Evolutionary conservation across 228 moss, liverwort and hornwort genomes (phyloP).

Genomic region (Sphagnum fallax): DNA sequence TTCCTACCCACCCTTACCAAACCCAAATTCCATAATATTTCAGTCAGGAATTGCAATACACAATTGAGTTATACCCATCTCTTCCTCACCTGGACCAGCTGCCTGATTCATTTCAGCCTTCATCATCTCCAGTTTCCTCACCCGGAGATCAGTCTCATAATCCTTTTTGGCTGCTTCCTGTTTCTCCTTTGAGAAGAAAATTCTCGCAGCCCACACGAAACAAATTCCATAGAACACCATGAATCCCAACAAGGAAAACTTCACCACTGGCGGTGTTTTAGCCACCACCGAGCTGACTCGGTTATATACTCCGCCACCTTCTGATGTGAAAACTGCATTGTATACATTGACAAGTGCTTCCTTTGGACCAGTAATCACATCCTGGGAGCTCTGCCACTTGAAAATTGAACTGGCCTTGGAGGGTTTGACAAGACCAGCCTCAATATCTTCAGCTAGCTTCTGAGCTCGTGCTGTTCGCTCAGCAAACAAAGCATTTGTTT

Average conservation of each 20-base stretch:
- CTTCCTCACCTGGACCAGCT: no score
- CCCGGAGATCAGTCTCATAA: constrained; percentile 46
- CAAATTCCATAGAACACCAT: constrained; percentile 39
- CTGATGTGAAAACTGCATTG: background rate
- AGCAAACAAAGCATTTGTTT: background rate
- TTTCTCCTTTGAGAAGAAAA: constrained; percentile 41
- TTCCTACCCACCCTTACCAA: no score
- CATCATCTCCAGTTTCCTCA: constrained; percentile 42
- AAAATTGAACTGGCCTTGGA: constrained; percentile 1
- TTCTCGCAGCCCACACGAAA: constrained; percentile 49
- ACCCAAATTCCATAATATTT: no score
- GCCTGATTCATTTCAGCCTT: constrained; percentile 2
- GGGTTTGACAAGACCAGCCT: background rate
- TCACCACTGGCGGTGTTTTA: constrained; percentile 26
- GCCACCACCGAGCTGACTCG: constrained; percentile 19
- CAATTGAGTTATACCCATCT: no score
- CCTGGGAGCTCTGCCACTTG: background rate
- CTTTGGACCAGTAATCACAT: background rate
- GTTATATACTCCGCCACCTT: constrained; percentile 20
- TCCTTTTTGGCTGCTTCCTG: constrained; percentile 35
- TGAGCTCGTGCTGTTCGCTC: background rate
- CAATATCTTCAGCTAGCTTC: constrained; percentile 2
- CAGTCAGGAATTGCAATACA: no score
- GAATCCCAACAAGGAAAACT: constrained; percentile 33
- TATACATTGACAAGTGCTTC: background rate